Evolutionary conservation across 352 stramenopile genomes (phyloP), one percentile per base, ranked within the genome.

Genomic region (Globisporangium takayamanum): DNA sequence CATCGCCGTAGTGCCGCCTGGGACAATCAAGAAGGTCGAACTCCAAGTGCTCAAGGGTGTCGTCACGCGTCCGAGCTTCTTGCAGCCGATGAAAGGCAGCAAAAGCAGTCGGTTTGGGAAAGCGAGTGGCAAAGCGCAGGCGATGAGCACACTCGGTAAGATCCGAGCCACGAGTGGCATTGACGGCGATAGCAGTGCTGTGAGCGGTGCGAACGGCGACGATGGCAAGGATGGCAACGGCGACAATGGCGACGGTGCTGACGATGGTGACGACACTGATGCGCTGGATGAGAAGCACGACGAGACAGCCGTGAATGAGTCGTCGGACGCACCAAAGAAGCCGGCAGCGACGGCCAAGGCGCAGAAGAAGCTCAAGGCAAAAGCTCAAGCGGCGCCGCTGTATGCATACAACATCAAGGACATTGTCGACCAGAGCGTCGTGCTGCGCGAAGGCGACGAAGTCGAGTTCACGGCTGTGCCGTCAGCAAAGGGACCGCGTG

Each of bases 341-440:
- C 18, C n/a, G 18, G 41, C 37, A 3, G 5, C 37, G 7, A 26
- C 37, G 2, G 16, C 26, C 10, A 46, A 33, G 44, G 33, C n/a
- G 51, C 59, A 36, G 28, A 70, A 73, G 52, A 41, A 37, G 22
- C 5, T 50, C 20, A 49, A 59, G 41, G 51, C 68, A 42, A 69
- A 66, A 30, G 39, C 67, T 18, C 16, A 15, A 11, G 20, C 55
- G 18, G 67, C 71, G 10, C 16, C 37, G 41, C 37, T 68, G 39
- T 87, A 78, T 51, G 48, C 75, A 53, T 93, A 80, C 66, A 79
- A 88, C 60, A 70, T 93, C 50, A 79, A 79, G 48, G 83, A 93
- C 62, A 67, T 91, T 28, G 62, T 60, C 2, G 79, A 90, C 57
- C 69, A 62, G 8, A 66, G 57, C 7, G 72, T 75, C 1, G 67